Conservation (phyloP, 345 rosid genomes). For the Eucalyptus rudis region DNA sequence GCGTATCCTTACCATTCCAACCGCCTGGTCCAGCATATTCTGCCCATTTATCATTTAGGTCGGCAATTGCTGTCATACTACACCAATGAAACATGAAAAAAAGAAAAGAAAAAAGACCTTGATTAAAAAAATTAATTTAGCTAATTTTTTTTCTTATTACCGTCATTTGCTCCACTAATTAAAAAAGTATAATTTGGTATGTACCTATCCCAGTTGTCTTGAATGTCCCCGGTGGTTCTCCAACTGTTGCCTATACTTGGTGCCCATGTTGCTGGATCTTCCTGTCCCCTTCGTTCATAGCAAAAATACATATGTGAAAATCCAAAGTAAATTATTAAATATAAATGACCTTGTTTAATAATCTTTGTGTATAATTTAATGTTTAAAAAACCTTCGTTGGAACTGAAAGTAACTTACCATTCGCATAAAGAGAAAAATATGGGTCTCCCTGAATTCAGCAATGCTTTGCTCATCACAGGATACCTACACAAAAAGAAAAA, state of each 20-base stretch:
- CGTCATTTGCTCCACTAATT: not conserved
- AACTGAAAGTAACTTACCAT: constrained; percentile 17
- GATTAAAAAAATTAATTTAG: not conserved
- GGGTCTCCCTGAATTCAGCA: constrained; percentile 32
- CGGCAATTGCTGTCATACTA: constrained; percentile 44
- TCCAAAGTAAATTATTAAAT: not conserved
- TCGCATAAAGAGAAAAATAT: constrained; percentile 51
- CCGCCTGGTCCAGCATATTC: constrained; percentile 53
- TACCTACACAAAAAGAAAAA: constrained; percentile 7
- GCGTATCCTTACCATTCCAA: constrained; percentile 36
- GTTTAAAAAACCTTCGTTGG: not conserved
- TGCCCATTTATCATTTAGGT: constrained; percentile 48
- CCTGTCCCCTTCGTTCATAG: constrained; percentile 27
- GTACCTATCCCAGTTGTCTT: constrained; percentile 37
- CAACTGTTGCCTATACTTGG: constrained; percentile 43
- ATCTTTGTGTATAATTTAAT: not conserved
- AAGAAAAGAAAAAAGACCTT: not conserved
- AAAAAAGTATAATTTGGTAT: not conserved
- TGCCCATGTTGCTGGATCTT: constrained; percentile 66
- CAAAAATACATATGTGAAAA: not conserved
- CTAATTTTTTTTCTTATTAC: not conserved
- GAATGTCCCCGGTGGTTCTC: constrained; percentile 52
- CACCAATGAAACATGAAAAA: not conserved
- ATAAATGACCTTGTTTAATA: not conserved
- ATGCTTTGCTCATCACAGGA: constrained; percentile 44